phyloP scores from a whole-genome alignment of 345 rosid species.

The Carallia pectinifolia region DNA sequence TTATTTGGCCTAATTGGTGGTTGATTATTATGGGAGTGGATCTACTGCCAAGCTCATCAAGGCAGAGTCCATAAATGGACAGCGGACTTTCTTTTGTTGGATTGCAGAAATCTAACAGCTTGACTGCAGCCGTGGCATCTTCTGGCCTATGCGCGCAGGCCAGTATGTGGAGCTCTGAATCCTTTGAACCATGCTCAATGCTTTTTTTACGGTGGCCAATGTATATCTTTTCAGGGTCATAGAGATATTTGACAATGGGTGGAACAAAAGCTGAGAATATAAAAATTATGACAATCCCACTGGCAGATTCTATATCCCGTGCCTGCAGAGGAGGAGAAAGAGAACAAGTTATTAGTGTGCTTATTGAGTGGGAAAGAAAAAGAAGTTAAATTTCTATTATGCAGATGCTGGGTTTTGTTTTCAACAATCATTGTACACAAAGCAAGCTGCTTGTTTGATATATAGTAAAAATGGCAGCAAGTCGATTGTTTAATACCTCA shows the following conservation, averaged over 20 bases:
- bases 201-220: slow-evolving; percentile 27
- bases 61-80: slow-evolving; percentile 25
- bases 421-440: background rate
- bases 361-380: no score
- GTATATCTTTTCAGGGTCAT: slow-evolving; percentile 25
- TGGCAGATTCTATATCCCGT: background rate
- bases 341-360: background rate
- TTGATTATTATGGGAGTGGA: slow-evolving; percentile 21
- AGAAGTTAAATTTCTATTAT: background rate
- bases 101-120: slow-evolving; percentile 18
- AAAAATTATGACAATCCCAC: slow-evolving; percentile 10
- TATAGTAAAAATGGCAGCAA: background rate
- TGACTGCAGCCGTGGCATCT: slow-evolving; percentile 26
- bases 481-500: slow-evolving; percentile 6
- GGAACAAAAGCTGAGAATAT: slow-evolving; percentile 16
- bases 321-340: background rate
- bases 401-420: background rate
- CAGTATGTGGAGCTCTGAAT: slow-evolving; percentile 21
- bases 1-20: slow-evolving; percentile 30
- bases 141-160: slow-evolving; percentile 28
- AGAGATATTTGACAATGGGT: slow-evolving; percentile 9
- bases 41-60: slow-evolving; percentile 24
- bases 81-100: slow-evolving; percentile 21
- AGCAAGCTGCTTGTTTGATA: background rate
- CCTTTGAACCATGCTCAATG: slow-evolving; percentile 10